Base-by-base conservation (phyloP, 23 red algal genomes). In the Gracilaria vermiculophylla region DNA sequence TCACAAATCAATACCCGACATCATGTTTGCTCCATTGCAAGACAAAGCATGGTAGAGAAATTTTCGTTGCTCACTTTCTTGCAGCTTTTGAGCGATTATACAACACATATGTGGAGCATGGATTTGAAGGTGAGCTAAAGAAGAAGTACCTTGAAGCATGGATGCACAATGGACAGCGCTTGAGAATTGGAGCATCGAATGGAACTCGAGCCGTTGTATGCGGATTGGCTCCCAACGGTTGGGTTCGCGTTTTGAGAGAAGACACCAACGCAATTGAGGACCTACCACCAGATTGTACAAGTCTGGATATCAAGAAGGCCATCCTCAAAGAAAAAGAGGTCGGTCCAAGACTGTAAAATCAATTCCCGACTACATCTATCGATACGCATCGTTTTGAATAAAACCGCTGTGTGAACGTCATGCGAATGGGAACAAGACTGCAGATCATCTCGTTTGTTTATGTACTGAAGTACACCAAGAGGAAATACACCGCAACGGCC, bases 1-100 rank as follows among this genome's bases (percentile, higher is more conserved):
- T 98, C 8, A 47, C 54, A 44, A 98, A 98, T 60, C 60, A 35
- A 25, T n/a, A 67, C 35, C 95, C 95, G 35, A 98, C 95, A 1
- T 78, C 86, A 28, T 95, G 76, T 66, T 34, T 95, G 51, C 51
- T 60, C 35, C 36, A 69, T 37, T 76, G 34, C 16, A 51, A 39
- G 41, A 57, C 27, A 4, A 47, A 20, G 12, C 31, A 66, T 33
- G 79, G 74, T 17, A 23, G 85, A 24, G 94, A 96, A 42, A 25
- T 49, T 21, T 85, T 96, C 39, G 67, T 96, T 39, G 94, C 50
- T 1, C 33, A 20, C 9, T 91, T 69, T 31, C 51, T 96, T 20
- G 62, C 50, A n/a, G 86, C 41, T 11, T 91, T 96, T 35, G 94
- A 96, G 41, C 13, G 15, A 28, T 42, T 70, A 41, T 78, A 75